Evolutionary conservation across 345 rosid genomes (phyloP).

Genomic region (Ailanthus altissimus): DNA sequence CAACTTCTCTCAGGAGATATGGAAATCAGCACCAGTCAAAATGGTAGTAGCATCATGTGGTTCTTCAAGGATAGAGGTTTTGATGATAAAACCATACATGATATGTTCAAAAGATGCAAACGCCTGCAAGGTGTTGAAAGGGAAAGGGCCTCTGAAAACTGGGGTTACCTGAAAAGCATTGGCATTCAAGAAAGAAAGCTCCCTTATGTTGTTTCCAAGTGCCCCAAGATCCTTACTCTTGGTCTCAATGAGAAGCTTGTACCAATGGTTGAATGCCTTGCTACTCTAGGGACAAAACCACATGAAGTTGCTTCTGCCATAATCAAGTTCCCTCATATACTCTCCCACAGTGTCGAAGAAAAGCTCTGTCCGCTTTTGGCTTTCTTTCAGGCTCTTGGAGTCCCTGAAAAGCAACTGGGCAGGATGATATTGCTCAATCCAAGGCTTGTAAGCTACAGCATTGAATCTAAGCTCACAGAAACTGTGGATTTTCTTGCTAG

Average conservation of each 20-base stretch:
- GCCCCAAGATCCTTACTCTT: constrained; percentile 72
- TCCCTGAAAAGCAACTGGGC: constrained; percentile 73
- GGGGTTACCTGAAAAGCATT: constrained; percentile 58
- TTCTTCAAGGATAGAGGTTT: constrained; percentile 71
- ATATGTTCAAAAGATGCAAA: constrained; percentile 68
- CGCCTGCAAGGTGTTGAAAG: constrained; percentile 51
- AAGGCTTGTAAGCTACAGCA: constrained; percentile 75
- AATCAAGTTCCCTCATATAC: constrained; percentile 65
- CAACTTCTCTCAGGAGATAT: constrained; percentile 30
- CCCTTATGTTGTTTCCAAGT: constrained; percentile 58
- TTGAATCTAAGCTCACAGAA: constrained; percentile 58
- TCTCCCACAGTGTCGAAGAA: constrained; percentile 78
- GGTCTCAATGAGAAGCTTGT: constrained; percentile 62
- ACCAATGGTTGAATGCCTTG: constrained; percentile 69
- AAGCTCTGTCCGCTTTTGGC: constrained; percentile 85
- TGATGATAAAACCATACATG: constrained; percentile 50
- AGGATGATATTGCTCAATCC: constrained; percentile 69
- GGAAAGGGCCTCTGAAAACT: constrained; percentile 70
- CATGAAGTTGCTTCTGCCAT: constrained; percentile 68
- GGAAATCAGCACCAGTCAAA: constrained; percentile 49
- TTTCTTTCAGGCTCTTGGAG: constrained; percentile 72
- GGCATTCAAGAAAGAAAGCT: constrained; percentile 78
- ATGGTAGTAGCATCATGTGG: constrained; percentile 53
- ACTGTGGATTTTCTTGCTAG: constrained; percentile 58
- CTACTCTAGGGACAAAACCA: constrained; percentile 51